Evolutionary conservation across 192 early-diverging fungal genomes (phyloP).

Genomic region (Funneliformis geosporum): DNA sequence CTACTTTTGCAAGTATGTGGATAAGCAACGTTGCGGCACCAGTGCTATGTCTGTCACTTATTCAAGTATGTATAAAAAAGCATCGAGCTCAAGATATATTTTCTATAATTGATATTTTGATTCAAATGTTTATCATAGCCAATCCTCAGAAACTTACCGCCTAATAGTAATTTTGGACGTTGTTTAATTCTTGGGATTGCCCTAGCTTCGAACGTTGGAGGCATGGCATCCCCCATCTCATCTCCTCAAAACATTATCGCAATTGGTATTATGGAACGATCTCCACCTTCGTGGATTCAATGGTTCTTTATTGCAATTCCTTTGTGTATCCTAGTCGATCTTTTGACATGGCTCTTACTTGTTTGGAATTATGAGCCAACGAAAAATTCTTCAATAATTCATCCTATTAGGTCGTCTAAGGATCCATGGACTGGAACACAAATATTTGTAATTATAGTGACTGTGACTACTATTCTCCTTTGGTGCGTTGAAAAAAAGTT

Average conservation of each 20-base stretch:
- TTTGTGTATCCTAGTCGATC: constrained; percentile 75
- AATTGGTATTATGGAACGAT: constrained; percentile 87
- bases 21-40: constrained; percentile 97
- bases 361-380: constrained; percentile 79
- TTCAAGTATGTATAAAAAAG: constrained; percentile 55
- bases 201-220: constrained; percentile 92
- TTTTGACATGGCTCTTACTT: constrained; percentile 82
- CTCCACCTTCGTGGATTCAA: constrained; percentile 85
- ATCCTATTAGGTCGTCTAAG: constrained; percentile 59
- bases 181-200: constrained; percentile 96
- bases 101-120: not conserved
- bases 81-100: not conserved
- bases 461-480: constrained; percentile 74
- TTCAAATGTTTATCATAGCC: constrained; percentile 54
- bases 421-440: constrained; percentile 65
- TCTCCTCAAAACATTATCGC: constrained; percentile 98
- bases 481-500: constrained; percentile 87
- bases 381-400: constrained; percentile 58
- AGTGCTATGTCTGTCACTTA: constrained; percentile 92
- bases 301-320: constrained; percentile 91
- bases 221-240: constrained; percentile 96
- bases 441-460: constrained; percentile 75
- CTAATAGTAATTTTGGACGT: constrained; percentile 75
- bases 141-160: constrained; percentile 87
- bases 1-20: constrained; percentile 98